Conservation (phyloP, 768 basidiomycete species). For the Tricholoma sp. region DNA sequence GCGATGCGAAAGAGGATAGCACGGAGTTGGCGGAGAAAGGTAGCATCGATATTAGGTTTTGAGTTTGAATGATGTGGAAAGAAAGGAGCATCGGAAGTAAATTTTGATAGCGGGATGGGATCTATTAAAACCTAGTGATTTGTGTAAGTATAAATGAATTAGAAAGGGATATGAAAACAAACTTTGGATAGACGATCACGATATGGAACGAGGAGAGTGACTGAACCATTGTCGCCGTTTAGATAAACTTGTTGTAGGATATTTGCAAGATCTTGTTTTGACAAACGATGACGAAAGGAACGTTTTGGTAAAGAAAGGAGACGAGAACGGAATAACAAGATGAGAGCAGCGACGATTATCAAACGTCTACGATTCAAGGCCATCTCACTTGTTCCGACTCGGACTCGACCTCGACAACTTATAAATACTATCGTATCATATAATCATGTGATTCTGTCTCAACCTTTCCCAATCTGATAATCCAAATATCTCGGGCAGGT, state of each 20-base stretch:
- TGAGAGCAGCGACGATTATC: slow-evolving; percentile 36
- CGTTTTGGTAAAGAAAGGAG: slow-evolving; percentile 31
- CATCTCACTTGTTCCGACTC: too few relatives aligned
- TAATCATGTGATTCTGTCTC: too few relatives aligned
- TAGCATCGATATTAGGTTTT: slow-evolving; percentile 64
- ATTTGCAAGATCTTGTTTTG: slow-evolving; percentile 34
- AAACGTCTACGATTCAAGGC: too few relatives aligned
- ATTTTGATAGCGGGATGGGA: slow-evolving; percentile 44
- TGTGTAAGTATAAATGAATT: background rate
- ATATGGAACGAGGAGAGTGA: slow-evolving; percentile 64
- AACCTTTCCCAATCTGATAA: background rate
- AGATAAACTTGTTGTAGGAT: slow-evolving; percentile 62
- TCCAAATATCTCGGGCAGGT: slow-evolving; percentile 4
- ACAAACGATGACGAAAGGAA: slow-evolving; percentile 23
- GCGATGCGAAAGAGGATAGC: slow-evolving; percentile 70
- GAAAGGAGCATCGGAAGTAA: slow-evolving; percentile 46
- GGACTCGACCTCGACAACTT: too few relatives aligned
- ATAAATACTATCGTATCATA: too few relatives aligned
- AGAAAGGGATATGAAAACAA: slow-evolving; percentile 12
- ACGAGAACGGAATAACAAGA: slow-evolving; percentile 49
- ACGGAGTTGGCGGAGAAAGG: slow-evolving; percentile 67
- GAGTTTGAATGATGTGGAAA: slow-evolving; percentile 48
- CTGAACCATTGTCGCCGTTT: slow-evolving; percentile 50
- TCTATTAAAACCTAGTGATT: slow-evolving; percentile 34
- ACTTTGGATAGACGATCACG: slow-evolving; percentile 61